These are phyloP conservation scores for Exophiala phaeomuriformis DNA, from an alignment of 2,329 filamentous ascomycete genomes.

Conservation along the genomic window DNA sequence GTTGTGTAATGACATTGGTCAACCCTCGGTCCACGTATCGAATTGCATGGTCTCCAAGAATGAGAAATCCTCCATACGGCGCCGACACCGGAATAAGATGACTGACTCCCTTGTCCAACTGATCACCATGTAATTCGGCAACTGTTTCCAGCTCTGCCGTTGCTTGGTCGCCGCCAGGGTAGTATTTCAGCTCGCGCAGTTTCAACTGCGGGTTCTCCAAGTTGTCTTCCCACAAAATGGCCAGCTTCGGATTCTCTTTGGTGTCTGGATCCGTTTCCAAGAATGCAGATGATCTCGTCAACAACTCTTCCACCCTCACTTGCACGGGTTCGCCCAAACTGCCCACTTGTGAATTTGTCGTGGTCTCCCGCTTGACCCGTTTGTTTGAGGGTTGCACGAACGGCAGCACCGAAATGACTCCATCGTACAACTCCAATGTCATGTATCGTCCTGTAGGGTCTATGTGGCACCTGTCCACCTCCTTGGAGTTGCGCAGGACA, in stretches of 20 bases:
- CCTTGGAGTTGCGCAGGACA: conserved; percentile 65
- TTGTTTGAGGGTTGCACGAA: conserved; percentile 50
- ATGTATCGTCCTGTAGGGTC: conserved; percentile 69
- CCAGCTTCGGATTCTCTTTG: conserved; percentile 51
- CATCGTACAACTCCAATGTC: conserved; percentile 62
- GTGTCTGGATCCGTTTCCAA: conserved; percentile 46
- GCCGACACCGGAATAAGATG: conserved; percentile 55
- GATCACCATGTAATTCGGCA: conserved; percentile 42
- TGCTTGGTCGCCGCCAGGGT: conserved; percentile 39
- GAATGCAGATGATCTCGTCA: conserved; percentile 60
- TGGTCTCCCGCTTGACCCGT: conserved; percentile 28
- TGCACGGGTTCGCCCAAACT: conserved; percentile 56
- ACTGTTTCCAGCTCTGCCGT: conserved; percentile 49
- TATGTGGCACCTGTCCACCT: conserved; percentile 72
- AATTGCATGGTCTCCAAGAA: conserved; percentile 73
- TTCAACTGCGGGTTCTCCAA: conserved; percentile 50
- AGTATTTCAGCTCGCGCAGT: conserved; percentile 49
- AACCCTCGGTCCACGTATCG: conserved; percentile 76
- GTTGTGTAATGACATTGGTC: conserved; percentile 57
- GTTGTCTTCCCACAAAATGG: conserved; percentile 59
- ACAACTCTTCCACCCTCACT: conserved; percentile 58
- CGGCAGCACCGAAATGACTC: conserved; percentile 58
- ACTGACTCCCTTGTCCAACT: conserved; percentile 54
- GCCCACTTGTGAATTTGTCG: conserved; percentile 30
- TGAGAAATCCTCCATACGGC: conserved; percentile 61